phyloP scores from a whole-genome alignment of 192 early-diverging fungal genomes.

The Kappamyces sp. region DNA sequence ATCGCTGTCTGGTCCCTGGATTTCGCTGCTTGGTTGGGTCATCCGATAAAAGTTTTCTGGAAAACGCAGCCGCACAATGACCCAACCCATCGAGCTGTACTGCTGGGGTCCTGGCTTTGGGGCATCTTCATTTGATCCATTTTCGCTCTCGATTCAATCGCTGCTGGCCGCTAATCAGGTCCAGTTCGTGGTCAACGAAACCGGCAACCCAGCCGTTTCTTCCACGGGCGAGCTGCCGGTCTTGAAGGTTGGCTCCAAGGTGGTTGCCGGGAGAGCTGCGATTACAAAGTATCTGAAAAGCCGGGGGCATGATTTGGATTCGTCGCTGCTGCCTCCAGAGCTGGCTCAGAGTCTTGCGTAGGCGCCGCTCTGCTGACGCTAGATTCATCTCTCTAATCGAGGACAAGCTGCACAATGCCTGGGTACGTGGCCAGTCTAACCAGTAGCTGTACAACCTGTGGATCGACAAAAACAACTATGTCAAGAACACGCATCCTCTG shows the following conservation, averaged over 20 bases:
- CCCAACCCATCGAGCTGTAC: conserved; percentile 52
- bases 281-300: conserved; percentile 34
- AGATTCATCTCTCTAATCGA: conserved; percentile 71
- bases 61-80: background rate
- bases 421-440: conserved; percentile 36
- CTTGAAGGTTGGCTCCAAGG: conserved; percentile 49
- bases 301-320: conserved; percentile 41
- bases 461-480: conserved; percentile 75
- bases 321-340: conserved; percentile 23
- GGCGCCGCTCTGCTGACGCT: conserved; percentile 1
- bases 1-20: background rate
- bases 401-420: conserved; percentile 67
- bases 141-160: conserved; percentile 56
- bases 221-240: conserved; percentile 71
- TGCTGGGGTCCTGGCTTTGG: conserved; percentile 62
- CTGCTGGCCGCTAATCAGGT: conserved; percentile 53
- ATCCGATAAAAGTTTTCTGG: background rate
- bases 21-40: background rate
- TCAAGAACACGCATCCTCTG: conserved; percentile 63
- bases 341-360: conserved; percentile 50
- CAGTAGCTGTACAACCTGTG: conserved; percentile 72
- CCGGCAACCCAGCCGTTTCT: conserved; percentile 56
- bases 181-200: conserved; percentile 53
- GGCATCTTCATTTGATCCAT: conserved; percentile 65
- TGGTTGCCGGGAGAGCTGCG: conserved; percentile 29